phyloP scores from a whole-genome alignment of 208 protist species.

The Leishmania mexicana region DNA sequence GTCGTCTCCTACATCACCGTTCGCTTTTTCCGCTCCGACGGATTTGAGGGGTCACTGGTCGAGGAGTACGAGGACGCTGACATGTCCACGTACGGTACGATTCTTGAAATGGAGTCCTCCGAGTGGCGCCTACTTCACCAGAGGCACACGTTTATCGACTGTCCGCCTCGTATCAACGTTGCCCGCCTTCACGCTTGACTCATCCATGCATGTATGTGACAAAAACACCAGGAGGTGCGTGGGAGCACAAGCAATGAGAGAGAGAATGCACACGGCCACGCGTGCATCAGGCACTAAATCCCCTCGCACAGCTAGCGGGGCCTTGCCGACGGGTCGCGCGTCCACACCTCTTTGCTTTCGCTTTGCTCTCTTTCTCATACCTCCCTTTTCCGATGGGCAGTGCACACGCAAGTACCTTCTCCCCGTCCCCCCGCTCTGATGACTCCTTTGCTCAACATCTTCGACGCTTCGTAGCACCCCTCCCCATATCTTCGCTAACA shows the following conservation, averaged over 20 bases:
- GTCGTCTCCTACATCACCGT: slow-evolving; percentile 68
- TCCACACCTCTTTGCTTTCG: neutral
- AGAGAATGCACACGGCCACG: neutral
- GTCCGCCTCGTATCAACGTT: slow-evolving; percentile 44
- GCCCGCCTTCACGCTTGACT: slow-evolving; percentile 13
- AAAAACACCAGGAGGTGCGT: neutral
- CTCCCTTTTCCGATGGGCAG: neutral
- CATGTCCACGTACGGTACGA: slow-evolving; percentile 80
- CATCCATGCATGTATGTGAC: neutral
- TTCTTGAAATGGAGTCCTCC: slow-evolving; percentile 68
- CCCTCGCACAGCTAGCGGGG: neutral
- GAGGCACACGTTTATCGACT: slow-evolving; percentile 61
- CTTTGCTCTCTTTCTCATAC: neutral
- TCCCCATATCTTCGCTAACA: neutral
- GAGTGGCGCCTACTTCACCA: slow-evolving; percentile 76
- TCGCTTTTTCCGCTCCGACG: slow-evolving; percentile 62
- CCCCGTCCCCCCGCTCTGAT: neutral
- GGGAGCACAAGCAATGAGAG: neutral
- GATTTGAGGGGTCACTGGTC: slow-evolving; percentile 84
- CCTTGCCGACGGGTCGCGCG: neutral
- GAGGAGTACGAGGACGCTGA: slow-evolving; percentile 88
- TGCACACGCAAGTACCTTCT: neutral
- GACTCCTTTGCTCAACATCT: neutral
- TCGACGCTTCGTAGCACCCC: neutral
- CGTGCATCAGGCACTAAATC: neutral